Conservation (phyloP, 2,329 filamentous ascomycete genomes). For the Phyllosticta capitalensis region DNA sequence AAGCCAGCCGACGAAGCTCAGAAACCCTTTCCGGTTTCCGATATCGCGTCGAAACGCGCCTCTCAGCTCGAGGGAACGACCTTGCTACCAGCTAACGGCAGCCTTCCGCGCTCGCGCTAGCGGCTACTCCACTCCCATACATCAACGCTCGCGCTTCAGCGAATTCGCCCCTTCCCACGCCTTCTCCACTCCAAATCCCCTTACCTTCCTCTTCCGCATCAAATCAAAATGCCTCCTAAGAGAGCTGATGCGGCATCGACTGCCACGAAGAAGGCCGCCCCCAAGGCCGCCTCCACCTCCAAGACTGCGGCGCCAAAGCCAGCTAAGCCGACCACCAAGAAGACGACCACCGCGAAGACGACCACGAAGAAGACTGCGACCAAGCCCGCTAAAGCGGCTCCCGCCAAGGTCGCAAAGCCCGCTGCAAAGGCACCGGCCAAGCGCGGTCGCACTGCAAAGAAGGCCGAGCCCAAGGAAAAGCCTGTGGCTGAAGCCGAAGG, state of each 20-base stretch:
- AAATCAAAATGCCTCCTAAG: slow-evolving; percentile 5
- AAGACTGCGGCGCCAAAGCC: slow-evolving; percentile 18
- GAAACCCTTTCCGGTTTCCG: neutral
- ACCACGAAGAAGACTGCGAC: slow-evolving; percentile 22
- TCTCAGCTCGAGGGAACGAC: neutral
- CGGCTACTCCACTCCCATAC: neutral
- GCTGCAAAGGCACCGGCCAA: neutral
- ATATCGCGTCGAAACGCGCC: neutral
- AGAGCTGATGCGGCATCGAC: slow-evolving; percentile 6
- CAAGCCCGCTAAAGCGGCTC: slow-evolving; percentile 17
- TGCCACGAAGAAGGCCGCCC: slow-evolving; percentile 13
- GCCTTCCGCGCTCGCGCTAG: slow-evolving; percentile 7
- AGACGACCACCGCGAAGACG: slow-evolving; percentile 13
- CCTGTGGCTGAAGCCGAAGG: slow-evolving; percentile 8
- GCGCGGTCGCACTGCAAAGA: slow-evolving; percentile 5
- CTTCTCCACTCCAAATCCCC: neutral
- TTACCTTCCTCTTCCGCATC: neutral
- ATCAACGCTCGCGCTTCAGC: slow-evolving; percentile 1
- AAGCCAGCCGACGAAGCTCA: neutral
- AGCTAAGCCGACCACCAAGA: slow-evolving; percentile 19
- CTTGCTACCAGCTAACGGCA: slow-evolving; percentile 1
- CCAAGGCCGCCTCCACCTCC: slow-evolving; percentile 17
- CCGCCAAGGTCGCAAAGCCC: neutral
- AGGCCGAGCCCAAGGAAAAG: slow-evolving; percentile 10
- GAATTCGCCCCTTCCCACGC: neutral